Evolutionary conservation across 179 eudicot species (phyloP).

Genomic region (Silene coronaria): DNA sequence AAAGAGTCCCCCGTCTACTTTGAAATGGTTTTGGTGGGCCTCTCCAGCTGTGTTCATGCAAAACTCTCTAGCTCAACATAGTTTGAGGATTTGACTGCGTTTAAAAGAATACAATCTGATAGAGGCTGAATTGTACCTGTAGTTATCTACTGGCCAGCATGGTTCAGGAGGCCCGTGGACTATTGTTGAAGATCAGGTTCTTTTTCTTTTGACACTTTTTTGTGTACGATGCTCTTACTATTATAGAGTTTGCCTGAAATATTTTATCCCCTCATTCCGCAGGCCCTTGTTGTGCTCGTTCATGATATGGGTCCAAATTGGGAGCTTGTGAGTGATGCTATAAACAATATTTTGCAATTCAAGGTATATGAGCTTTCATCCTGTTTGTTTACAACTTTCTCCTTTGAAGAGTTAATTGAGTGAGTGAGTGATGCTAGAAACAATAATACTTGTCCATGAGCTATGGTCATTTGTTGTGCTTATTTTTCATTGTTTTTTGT

Average conservation of each 20-base stretch:
- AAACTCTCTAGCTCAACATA: neutral
- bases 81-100: neutral
- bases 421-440: constrained; percentile 3
- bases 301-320: constrained; percentile 98
- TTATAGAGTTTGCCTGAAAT: constrained; percentile 21
- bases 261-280: constrained; percentile 14
- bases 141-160: constrained; percentile 60
- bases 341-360: constrained; percentile 75
- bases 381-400: neutral
- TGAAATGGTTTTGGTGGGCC: neutral
- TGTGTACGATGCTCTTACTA: neutral
- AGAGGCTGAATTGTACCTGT: constrained; percentile 24
- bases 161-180: constrained; percentile 84
- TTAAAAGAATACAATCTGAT: constrained; percentile 3
- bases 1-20: neutral
- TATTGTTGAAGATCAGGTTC: constrained; percentile 87
- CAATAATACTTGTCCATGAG: neutral
- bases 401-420: neutral
- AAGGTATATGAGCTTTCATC: constrained; percentile 46
- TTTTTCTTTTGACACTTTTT: neutral
- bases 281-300: constrained; percentile 97
- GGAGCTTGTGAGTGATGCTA: constrained; percentile 95
- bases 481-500: neutral
- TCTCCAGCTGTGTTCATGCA: neutral
- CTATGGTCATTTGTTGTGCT: neutral